Percentiles rank a stretch among this genome's conserved stretches.
Conservation (phyloP, 768 basidiomycete genomes). For the Epithele typhae region DNA sequence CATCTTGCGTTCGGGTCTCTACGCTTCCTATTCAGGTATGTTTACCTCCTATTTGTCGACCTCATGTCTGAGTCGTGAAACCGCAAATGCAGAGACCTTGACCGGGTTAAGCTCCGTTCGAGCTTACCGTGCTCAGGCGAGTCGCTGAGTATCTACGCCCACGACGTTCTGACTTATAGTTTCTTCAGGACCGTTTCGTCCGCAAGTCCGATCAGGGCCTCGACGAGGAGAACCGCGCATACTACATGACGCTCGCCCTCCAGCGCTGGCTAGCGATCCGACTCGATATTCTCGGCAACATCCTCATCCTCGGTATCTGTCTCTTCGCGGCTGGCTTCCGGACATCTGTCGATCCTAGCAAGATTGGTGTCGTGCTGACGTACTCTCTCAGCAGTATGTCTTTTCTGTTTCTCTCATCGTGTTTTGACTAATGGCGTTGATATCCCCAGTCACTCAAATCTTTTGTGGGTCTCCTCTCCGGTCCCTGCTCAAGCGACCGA, state of each 20-base stretch:
- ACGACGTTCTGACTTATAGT: constrained; percentile 46
- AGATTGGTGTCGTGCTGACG: constrained; percentile 42
- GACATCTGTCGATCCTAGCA: constrained; percentile 49
- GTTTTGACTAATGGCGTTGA: background rate
- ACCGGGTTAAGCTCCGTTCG: constrained; percentile 62
- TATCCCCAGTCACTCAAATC: constrained; percentile 41
- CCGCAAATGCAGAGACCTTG: constrained; percentile 51
- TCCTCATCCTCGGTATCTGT: constrained; percentile 65
- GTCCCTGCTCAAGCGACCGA: too few relatives aligned
- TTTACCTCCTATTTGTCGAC: background rate
- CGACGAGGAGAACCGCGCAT: constrained; percentile 58
- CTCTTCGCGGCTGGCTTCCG: constrained; percentile 65
- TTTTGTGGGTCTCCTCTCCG: constrained; percentile 38
- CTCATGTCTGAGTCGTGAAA: too few relatives aligned
- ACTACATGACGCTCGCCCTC: constrained; percentile 59
- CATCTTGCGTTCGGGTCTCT: constrained; percentile 52
- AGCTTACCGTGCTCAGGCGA: constrained; percentile 59
- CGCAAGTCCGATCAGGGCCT: constrained; percentile 47
- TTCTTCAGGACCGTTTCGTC: constrained; percentile 44
- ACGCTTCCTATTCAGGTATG: constrained; percentile 53
- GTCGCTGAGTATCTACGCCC: constrained; percentile 62
- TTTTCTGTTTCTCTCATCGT: background rate
- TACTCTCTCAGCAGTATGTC: constrained; percentile 35
- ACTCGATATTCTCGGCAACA: constrained; percentile 62
- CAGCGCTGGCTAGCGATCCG: constrained; percentile 63